phyloP scores from a whole-genome alignment of 2,329 filamentous ascomycete genomes.

The Claviceps monticola region DNA sequence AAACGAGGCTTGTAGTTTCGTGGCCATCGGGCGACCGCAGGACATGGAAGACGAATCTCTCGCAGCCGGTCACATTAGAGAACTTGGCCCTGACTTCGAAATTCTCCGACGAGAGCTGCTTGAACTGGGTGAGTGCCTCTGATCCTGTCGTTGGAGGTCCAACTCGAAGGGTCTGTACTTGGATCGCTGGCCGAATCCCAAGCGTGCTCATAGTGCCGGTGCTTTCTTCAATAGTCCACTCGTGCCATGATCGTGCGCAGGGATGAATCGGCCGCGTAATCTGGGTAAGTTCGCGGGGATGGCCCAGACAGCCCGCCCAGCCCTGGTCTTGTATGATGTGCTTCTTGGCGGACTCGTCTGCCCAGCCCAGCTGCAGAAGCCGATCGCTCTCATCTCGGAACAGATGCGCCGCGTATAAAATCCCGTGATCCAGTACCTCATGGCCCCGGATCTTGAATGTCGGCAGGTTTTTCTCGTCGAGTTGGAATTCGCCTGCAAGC shows the following conservation, averaged over 20 bases:
- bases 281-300: slow-evolving; percentile 7
- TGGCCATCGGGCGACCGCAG: slow-evolving; percentile 3
- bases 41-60: slow-evolving; percentile 4
- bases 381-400: slow-evolving; percentile 9
- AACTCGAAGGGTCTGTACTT: slow-evolving; percentile 3
- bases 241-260: not conserved
- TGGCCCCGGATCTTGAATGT: slow-evolving; percentile 5
- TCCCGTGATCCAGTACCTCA: slow-evolving; percentile 10
- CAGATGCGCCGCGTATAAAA: slow-evolving; percentile 12
- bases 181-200: slow-evolving; percentile 8
- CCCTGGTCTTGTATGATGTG: slow-evolving; percentile 6
- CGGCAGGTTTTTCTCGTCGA: slow-evolving; percentile 1
- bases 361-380: slow-evolving; percentile 10
- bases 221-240: slow-evolving; percentile 7
- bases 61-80: slow-evolving; percentile 1
- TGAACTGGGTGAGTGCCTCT: slow-evolving; percentile 1
- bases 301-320: slow-evolving; percentile 9
- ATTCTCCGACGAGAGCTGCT: slow-evolving; percentile 1
- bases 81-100: slow-evolving; percentile 5
- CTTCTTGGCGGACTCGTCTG: slow-evolving; percentile 8
- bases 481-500: slow-evolving; percentile 4
- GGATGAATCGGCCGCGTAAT: slow-evolving; percentile 1
- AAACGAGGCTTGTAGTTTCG: slow-evolving; percentile 9
- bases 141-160: not conserved
- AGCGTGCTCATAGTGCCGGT: slow-evolving; percentile 7